phyloP scores from a whole-genome alignment of 257 asterid species.

The Linderniella brevidens region DNA sequence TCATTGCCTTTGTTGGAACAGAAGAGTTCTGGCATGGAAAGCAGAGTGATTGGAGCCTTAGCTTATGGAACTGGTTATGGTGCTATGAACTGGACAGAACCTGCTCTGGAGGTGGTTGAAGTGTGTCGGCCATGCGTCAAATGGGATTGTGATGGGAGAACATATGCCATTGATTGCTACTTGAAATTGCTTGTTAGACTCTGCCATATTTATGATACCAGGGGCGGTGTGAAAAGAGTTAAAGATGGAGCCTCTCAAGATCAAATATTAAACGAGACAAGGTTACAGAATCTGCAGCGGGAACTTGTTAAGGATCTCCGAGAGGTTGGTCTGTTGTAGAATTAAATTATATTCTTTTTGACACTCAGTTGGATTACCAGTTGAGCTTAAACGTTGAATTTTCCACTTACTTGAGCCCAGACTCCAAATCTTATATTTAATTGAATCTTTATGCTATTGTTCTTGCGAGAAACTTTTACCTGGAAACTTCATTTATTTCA shows the following conservation, averaged over 20 bases:
- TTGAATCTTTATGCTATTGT: no score
- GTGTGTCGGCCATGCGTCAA: constrained; percentile 91
- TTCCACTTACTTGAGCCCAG: no score
- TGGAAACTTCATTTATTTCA: no score
- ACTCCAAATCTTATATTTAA: no score
- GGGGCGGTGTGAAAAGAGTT: constrained; percentile 93
- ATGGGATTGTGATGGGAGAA: constrained; percentile 94
- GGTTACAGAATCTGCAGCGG: constrained; percentile 83
- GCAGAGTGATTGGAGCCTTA: constrained; percentile 94
- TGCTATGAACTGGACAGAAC: constrained; percentile 91
- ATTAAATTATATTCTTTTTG: neutral
- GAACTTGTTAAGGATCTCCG: constrained; percentile 76
- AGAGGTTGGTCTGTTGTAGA: constrained; percentile 29
- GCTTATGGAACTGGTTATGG: constrained; percentile 99
- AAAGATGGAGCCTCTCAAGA: constrained; percentile 97
- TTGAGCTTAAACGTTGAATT: no score
- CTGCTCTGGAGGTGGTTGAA: constrained; percentile 95
- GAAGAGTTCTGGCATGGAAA: constrained; percentile 79
- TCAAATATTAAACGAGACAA: constrained; percentile 87
- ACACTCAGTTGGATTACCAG: no score
- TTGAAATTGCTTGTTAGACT: constrained; percentile 86
- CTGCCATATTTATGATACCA: constrained; percentile 82
- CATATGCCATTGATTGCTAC: constrained; percentile 91
- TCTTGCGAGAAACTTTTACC: no score
- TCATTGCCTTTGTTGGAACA: constrained; percentile 89